phyloP scores from a whole-genome alignment of 2,329 filamentous ascomycete species.

The Trichoderma arundinaceum region DNA sequence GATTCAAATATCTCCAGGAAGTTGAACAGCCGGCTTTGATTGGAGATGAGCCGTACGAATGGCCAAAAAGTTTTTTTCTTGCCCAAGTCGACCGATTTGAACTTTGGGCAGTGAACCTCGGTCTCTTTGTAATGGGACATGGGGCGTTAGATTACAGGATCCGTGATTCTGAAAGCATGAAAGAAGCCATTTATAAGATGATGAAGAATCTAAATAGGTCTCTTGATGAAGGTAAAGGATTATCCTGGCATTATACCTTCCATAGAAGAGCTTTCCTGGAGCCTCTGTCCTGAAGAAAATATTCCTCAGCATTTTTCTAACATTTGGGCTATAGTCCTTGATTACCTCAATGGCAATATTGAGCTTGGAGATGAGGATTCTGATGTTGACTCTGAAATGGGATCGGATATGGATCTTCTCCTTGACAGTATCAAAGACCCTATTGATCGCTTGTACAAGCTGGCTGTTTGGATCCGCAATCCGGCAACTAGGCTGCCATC shows the following conservation, averaged over 20 bases:
- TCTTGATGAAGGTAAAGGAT: conserved; percentile 14
- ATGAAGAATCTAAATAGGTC: not conserved
- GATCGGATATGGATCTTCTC: conserved; percentile 17
- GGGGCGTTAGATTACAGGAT: conserved; percentile 26
- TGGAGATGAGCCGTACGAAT: not conserved
- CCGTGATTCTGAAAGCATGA: conserved; percentile 20
- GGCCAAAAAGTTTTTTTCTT: not conserved
- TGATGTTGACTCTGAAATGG: conserved; percentile 14
- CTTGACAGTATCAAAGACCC: conserved; percentile 22
- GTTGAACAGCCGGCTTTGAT: not conserved
- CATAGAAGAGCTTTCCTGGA: no score
- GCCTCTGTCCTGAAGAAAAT: no score
- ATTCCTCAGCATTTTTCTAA: not conserved
- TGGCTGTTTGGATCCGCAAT: conserved; percentile 27
- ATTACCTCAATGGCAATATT: conserved; percentile 7
- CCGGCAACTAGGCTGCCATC: conserved; percentile 17
- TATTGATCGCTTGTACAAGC: conserved; percentile 27
- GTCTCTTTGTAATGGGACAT: conserved; percentile 16
- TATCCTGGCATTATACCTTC: no score
- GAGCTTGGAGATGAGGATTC: conserved; percentile 2
- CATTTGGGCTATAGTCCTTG: not conserved
- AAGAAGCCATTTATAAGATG: conserved; percentile 10
- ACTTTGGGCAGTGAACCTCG: conserved; percentile 31
- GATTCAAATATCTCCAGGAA: conserved; percentile 3
- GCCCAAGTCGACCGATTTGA: conserved; percentile 22